Conservation (phyloP, 495 filamentous ascomycete genomes). For the Podospora pseudocomata region DNA sequence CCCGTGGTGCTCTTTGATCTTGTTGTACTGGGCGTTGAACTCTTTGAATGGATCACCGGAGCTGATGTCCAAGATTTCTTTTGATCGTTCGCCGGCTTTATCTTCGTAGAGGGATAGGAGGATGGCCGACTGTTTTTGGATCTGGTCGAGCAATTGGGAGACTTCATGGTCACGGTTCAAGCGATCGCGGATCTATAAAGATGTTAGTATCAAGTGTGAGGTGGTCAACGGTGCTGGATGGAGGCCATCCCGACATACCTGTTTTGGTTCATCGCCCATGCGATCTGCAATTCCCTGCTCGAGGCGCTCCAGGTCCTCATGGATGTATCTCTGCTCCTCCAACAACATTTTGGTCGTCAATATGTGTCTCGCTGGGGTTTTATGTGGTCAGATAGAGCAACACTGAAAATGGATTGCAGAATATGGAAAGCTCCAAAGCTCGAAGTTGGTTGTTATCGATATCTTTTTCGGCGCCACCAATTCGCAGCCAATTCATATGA, state of each 20-base stretch:
- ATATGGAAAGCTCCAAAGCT: background rate
- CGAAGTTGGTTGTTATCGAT: background rate
- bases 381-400: background rate
- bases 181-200: constrained; percentile 72
- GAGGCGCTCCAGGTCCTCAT: constrained; percentile 91
- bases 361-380: background rate
- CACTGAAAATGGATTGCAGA: background rate
- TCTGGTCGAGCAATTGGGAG: constrained; percentile 76
- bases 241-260: constrained; percentile 54
- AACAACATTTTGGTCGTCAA: constrained; percentile 60
- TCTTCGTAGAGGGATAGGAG: constrained; percentile 84
- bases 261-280: constrained; percentile 78
- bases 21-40: constrained; percentile 79
- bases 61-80: constrained; percentile 79
- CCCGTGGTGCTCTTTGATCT: constrained; percentile 81
- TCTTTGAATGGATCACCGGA: constrained; percentile 87
- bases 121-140: constrained; percentile 77
- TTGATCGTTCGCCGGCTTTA: constrained; percentile 61
- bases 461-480: constrained; percentile 9
- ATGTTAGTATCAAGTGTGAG: constrained; percentile 27
- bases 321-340: constrained; percentile 87
- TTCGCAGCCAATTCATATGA: background rate
- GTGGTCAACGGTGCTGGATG: background rate
- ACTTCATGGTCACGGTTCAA: constrained; percentile 88
- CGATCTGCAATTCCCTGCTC: constrained; percentile 92